Evolutionary conservation across 768 basidiomycete genomes (phyloP).

Genomic region (Lentinula guzmanii): DNA sequence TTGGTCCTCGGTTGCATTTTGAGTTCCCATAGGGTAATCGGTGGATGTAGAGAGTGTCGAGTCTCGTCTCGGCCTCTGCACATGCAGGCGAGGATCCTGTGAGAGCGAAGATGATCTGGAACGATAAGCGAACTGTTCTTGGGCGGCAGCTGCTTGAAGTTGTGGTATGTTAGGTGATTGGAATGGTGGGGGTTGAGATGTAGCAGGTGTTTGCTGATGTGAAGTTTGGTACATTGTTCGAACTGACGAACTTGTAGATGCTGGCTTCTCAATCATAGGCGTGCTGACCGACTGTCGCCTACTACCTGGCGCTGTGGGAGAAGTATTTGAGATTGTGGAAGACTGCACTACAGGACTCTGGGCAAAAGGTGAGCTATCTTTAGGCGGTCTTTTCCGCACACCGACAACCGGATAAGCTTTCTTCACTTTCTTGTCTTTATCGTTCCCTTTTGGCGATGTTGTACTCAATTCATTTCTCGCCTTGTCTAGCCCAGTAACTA

Average conservation of each 20-base stretch:
- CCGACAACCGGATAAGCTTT: conserved; percentile 1
- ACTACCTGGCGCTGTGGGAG: not conserved
- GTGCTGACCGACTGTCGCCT: not conserved
- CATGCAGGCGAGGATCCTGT: conserved; percentile 6
- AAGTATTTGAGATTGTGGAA: not conserved
- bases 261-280: not conserved
- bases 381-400: not conserved
- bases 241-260: not conserved
- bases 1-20: not conserved
- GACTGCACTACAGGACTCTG: not conserved
- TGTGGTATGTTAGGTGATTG: not conserved
- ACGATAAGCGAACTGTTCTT: conserved; percentile 4
- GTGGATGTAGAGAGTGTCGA: conserved; percentile 2
- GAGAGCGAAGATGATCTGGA: conserved; percentile 4
- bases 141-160: not conserved
- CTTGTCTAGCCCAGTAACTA: not conserved
- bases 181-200: conserved; percentile 1
- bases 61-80: not conserved
- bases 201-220: not conserved
- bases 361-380: not conserved
- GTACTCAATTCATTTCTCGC: not conserved
- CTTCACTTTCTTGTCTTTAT: conserved; percentile 6
- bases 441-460: not conserved
- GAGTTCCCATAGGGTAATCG: not conserved
- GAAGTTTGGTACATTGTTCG: not conserved